phyloP scores from a whole-genome alignment of 2,329 filamentous ascomycete species.

The Penicillium sp. region DNA sequence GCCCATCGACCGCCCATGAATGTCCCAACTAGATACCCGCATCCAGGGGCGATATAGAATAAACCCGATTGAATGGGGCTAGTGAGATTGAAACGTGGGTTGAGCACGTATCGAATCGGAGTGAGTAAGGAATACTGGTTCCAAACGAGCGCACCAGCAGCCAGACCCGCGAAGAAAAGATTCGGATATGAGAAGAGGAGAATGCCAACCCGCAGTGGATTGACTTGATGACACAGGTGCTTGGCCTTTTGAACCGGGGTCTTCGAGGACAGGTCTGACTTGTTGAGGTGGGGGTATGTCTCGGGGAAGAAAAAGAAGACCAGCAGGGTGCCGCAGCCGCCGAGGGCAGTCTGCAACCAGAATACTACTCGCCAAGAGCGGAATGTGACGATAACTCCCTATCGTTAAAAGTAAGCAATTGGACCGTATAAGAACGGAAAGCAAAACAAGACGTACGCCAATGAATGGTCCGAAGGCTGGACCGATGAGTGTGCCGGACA shows the following conservation, averaged over 20 bases:
- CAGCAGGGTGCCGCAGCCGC: conserved; percentile 61
- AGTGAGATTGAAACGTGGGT: conserved; percentile 71
- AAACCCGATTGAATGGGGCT: conserved; percentile 69
- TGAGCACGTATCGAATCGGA: conserved; percentile 72
- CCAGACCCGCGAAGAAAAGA: conserved; percentile 64
- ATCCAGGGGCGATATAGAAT: conserved; percentile 74
- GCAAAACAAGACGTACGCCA: conserved; percentile 32
- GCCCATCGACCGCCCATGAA: conserved; percentile 74
- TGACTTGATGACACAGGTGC: conserved; percentile 66
- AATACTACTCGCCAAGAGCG: conserved; percentile 74
- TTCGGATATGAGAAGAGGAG: conserved; percentile 70
- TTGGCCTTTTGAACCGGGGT: conserved; percentile 53
- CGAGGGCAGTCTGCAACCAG: conserved; percentile 73
- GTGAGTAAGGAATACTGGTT: conserved; percentile 74
- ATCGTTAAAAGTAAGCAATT: conserved; percentile 51
- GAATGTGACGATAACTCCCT: conserved; percentile 77
- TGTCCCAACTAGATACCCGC: conserved; percentile 70
- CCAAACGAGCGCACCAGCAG: conserved; percentile 68
- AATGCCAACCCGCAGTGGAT: conserved; percentile 65
- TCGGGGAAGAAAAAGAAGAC: conserved; percentile 71
- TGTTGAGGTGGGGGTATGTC: conserved; percentile 69
- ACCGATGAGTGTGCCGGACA: conserved; percentile 71
- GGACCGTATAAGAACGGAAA: not conserved
- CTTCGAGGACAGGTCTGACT: conserved; percentile 63
- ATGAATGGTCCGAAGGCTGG: conserved; percentile 64